Base-by-base conservation (phyloP, 371 early-diverging fungal genomes). In the Scutellospora calospora region DNA sequence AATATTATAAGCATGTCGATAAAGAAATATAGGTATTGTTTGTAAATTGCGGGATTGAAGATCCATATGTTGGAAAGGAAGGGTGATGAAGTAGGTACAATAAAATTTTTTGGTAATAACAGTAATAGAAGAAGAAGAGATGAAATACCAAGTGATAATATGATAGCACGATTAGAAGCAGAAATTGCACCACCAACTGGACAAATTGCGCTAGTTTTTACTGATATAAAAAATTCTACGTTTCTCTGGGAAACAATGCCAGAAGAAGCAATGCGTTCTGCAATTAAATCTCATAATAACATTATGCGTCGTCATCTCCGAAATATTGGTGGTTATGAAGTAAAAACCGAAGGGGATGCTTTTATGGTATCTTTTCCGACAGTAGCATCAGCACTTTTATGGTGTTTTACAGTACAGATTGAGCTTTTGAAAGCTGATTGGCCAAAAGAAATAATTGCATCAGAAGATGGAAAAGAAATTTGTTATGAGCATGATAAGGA, bases 341-440 rank as follows among this genome's bases (percentile, higher is more conserved):
- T 98, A 68, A 98, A 98, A 84, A 98, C 97, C 3, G 98, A 98
- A 89, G 98, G 98, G 52, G 98, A 98, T 84, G 97, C 97, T 1
- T 95, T 98, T 83, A 97, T 97, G 95, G 97, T 97, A 31, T 93
- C 94, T 76, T 98, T 98, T 87, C 93, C 95, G 45, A 93, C 95
- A 65, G 93, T 95, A 3, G 88, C 94, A 5, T 90, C 93, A 25
- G 98, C 98, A 1, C 86, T 97, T 79, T 86, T 96, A 18, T 98
- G 96, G 95, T 97, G 97, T 82, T 87, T 97, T 81, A 93, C 93
- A 4, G 97, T 95, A 0, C 98, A 98, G 80, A 84, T 93, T 45
- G 93, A 94, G 51, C 86, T 98, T 29, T 85, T 98, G 20, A 89
- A 90, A 65, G 93, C 93, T 1, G 96, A 97, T 76, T 98, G 98